Percentiles rank a stretch among this genome's conserved stretches.
These are phyloP conservation scores for Glarea lozoyensis DNA, from an alignment of 495 filamentous ascomycete species.

Conservation along the genomic window DNA sequence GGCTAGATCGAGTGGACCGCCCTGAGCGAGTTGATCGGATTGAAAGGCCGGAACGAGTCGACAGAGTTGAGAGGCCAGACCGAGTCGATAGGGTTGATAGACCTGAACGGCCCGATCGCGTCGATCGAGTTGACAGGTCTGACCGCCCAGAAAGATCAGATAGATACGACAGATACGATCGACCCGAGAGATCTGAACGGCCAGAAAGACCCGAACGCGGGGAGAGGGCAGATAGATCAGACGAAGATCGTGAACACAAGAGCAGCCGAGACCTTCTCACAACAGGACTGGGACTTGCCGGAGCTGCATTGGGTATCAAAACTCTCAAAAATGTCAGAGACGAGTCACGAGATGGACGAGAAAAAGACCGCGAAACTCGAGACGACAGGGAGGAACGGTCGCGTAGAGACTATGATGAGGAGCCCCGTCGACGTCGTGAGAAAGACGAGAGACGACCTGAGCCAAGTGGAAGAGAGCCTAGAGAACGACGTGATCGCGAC, in stretches of 20 bases:
- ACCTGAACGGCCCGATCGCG: slow-evolving; percentile 8
- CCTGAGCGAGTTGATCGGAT: slow-evolving; percentile 1
- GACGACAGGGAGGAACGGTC: slow-evolving; percentile 28
- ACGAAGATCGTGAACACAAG: slow-evolving; percentile 12
- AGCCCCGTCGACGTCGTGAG: slow-evolving; percentile 23
- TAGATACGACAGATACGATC: slow-evolving; percentile 1
- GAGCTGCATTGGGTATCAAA: slow-evolving; percentile 18
- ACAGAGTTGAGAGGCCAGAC: slow-evolving; percentile 8
- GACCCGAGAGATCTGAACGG: slow-evolving; percentile 10
- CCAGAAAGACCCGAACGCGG: slow-evolving; percentile 6
- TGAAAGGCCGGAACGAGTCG: slow-evolving; percentile 4
- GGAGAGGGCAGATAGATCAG: slow-evolving; percentile 10
- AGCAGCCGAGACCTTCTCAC: slow-evolving; percentile 16
- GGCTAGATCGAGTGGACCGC: neutral
- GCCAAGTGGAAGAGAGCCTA: slow-evolving; percentile 9
- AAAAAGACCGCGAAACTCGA: slow-evolving; percentile 16
- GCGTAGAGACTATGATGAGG: slow-evolving; percentile 25
- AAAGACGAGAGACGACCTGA: too few species aligned
- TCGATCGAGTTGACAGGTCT: slow-evolving; percentile 9
- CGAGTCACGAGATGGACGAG: too few species aligned
- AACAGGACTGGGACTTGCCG: slow-evolving; percentile 21
- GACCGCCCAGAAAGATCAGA: slow-evolving; percentile 13
- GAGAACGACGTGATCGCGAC: slow-evolving; percentile 24
- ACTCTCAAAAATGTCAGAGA: slow-evolving; percentile 17
- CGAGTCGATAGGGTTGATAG: slow-evolving; percentile 4